Base-by-base conservation (phyloP, 2,329 filamentous ascomycete species). In the Aspergillus sergii region DNA sequence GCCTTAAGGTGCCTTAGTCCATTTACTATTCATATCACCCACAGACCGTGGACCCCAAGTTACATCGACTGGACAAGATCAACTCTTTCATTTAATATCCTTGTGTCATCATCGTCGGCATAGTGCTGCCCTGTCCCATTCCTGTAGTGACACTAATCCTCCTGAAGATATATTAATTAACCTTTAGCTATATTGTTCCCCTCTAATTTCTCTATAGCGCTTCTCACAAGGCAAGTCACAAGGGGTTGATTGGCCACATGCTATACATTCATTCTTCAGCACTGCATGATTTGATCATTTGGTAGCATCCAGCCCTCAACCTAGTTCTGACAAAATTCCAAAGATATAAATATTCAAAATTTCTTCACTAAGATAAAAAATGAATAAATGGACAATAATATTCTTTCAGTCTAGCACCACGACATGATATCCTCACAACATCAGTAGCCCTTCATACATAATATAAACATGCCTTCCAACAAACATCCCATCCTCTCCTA, bases 201-300 rank as follows among this genome's bases (percentile, higher is more conserved):
- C 12, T 16, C 32, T 30, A 8, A 26, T 26, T 36, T 39, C 48
- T 39, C 8, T 11, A 16, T 55, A 23, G n/a, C 14, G 7, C 51
- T 26, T 32, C 21, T 55, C 51, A 55, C 34, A 39, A 26, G 51
- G 32, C 21, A 12, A 23, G 32, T 55, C 51, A 55, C 51, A 55
- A 39, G 51, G 51, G n/a, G 19, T 26, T 55, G 32, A 55, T 55
- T 23, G 51, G 32, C 51, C 51, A 55, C 51, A 55, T 55, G 51
- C 28, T 26, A 39, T 55, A 39, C 32, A 36, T 30, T 28, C n/a
- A 19, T 55, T 55, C 51, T 16, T 39, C 51, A 23, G 21, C 51
- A 2, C 51, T 32, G 51, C 30, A 55, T 55, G 32, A 55, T 26
- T 39, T 26, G 34, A 55, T 55, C 51, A 55, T 26, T 55, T 55